These are phyloP conservation scores for Climacium dendroides DNA, from an alignment of 225 moss, liverwort and hornwort species.

Conservation along the genomic window DNA sequence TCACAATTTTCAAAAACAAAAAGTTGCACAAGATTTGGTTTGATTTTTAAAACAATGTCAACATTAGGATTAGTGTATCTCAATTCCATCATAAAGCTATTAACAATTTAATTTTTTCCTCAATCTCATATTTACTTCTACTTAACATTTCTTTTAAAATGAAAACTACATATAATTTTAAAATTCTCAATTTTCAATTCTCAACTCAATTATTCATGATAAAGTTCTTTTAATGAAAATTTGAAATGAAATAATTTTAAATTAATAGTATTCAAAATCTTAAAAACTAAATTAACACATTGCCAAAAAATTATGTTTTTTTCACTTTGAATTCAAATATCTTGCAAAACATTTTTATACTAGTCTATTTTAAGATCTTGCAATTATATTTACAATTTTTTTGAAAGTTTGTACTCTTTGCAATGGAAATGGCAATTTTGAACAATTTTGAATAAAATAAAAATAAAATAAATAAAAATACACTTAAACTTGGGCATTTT, in stretches of 20 bases:
- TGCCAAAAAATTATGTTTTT: neutral
- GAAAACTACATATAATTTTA: no score
- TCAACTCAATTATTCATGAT: neutral
- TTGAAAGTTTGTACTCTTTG: neutral
- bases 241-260: accelerated
- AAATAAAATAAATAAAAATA: no score
- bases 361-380: neutral
- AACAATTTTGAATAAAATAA: accelerated
- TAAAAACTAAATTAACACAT: accelerated
- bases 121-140: neutral
- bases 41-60: neutral
- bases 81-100: neutral
- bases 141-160: neutral
- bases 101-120: neutral
- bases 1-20: neutral
- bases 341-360: neutral
- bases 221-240: neutral
- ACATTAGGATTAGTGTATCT: no score
- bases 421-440: neutral
- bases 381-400: neutral
- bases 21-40: neutral
- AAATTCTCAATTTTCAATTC: no score
- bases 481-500: neutral
- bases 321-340: neutral
- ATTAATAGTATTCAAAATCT: neutral